Evolutionary conservation across 176 grass and related monocot species (phyloP).

Genomic region (Oryza meyeriana): DNA sequence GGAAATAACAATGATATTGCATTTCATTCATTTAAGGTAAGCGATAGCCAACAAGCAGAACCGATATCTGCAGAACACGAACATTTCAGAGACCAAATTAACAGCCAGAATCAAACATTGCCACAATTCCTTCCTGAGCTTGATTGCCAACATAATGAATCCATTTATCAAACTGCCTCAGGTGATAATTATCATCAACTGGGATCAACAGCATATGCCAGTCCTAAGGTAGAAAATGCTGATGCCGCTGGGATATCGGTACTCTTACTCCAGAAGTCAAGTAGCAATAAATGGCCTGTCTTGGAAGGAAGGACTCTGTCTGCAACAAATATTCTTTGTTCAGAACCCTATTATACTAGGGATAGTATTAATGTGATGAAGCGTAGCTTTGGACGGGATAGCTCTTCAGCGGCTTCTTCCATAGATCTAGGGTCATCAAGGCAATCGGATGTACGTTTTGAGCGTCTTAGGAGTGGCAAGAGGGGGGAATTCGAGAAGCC

Average conservation of each 20-base stretch:
- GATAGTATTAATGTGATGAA: conserved; percentile 62
- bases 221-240: conserved; percentile 36
- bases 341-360: conserved; percentile 71
- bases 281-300: conserved; percentile 60
- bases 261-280: conserved; percentile 63
- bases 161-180: conserved; percentile 21
- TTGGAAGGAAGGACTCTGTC: conserved; percentile 49
- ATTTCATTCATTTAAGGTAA: conserved; percentile 12
- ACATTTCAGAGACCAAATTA: conserved; percentile 33
- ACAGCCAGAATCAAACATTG: conserved; percentile 10
- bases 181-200: conserved; percentile 45
- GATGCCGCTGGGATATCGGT: conserved; percentile 70
- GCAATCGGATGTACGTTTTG: conserved; percentile 45
- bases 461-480: conserved; percentile 47
- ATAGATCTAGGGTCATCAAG: conserved; percentile 79
- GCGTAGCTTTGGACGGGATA: conserved; percentile 58
- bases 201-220: conserved; percentile 19
- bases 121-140: conserved; percentile 1
- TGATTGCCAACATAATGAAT: conserved; percentile 12
- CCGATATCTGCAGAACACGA: not conserved
- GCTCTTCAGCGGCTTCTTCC: conserved; percentile 76
- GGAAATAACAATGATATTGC: conserved; percentile 15
- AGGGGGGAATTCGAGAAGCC: conserved; percentile 53
- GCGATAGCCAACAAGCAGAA: conserved; percentile 24
- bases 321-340: conserved; percentile 58